phyloP scores from a whole-genome alignment of 768 basidiomycete genomes.

The Saitozyma podzolica region DNA sequence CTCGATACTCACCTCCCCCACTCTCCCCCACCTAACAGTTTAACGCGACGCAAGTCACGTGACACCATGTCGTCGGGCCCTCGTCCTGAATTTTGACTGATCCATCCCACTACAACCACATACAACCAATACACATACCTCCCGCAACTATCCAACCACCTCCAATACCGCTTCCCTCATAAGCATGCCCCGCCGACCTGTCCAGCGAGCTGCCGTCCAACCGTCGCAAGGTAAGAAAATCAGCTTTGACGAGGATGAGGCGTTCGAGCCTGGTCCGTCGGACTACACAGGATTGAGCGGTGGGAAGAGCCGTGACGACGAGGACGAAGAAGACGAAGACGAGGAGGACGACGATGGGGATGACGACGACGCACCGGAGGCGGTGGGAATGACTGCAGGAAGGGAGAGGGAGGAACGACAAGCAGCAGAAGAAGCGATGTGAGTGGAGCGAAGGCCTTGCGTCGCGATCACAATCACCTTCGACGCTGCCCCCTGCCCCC shows the following conservation, averaged over 20 bases:
- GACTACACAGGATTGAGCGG: background rate
- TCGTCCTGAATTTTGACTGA: background rate
- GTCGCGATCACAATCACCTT: no score
- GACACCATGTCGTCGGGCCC: background rate
- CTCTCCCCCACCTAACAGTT: background rate
- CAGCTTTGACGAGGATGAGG: slow-evolving; percentile 15
- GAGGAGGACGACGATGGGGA: slow-evolving; percentile 23
- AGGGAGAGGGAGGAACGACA: background rate
- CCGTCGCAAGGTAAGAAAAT: slow-evolving; percentile 18
- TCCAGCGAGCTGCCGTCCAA: slow-evolving; percentile 1
- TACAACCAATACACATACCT: background rate
- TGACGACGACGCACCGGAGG: slow-evolving; percentile 28
- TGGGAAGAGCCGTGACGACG: background rate
- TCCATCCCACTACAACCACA: background rate
- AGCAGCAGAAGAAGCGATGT: slow-evolving; percentile 13
- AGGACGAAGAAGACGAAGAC: slow-evolving; percentile 3
- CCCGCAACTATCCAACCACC: no score
- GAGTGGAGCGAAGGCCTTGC: background rate
- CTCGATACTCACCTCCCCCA: no score
- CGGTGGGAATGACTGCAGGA: slow-evolving; percentile 16
- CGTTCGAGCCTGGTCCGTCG: background rate
- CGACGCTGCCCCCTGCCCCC: no score
- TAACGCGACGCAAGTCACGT: background rate
- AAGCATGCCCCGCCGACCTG: slow-evolving; percentile 3
- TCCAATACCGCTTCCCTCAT: no score